Base-by-base conservation (phyloP, 306 rosid species). In the Fragaria ananassa region DNA sequence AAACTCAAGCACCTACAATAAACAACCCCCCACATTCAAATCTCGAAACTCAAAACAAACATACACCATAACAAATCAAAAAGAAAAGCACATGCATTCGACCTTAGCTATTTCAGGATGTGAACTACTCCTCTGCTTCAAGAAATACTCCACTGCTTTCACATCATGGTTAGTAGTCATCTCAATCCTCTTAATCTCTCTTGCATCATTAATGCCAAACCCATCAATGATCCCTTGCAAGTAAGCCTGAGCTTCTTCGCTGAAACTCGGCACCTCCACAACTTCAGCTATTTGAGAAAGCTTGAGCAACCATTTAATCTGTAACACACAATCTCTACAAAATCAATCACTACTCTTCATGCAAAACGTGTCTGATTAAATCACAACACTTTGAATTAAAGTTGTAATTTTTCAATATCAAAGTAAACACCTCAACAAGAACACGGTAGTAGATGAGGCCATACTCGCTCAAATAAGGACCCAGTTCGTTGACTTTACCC, bases 141-240 rank as follows among this genome's bases (percentile, higher is more conserved):
- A 83, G 84, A 88, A 89, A 74, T 91, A 93, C 78, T 91, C 98
- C 71, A 91, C 95, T 13, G 98, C 98, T 80, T 93, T 93, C 0
- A 93, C 97, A 80, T 93, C 97, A 72, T 93, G 98, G 73, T 93
- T 91, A 4, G 95, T 93, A 46, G 83, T 90, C 81, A 58, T 88
- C 87, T 93, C 98, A 81, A 91, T 89, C 62, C 82, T 83, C 77
- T 93, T 89, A 21, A 93, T 76, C 81, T 89, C 98, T 80, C 79
- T 75, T 1, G 94, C 98, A 77, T 93, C 98, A 46, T 46, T 68
- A 34, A 81, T 78, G 29, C 84, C 68, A 78, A 93, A 91, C 18
- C 68, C 85, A 46, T 85, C 87, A 75, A 93, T 81, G 46, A 93
- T 11, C 19, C 89, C 84, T 84, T 84, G 89, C 78, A 93, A 83